phyloP scores from a whole-genome alignment of 305 asterid species.

The Lippia alba region DNA sequence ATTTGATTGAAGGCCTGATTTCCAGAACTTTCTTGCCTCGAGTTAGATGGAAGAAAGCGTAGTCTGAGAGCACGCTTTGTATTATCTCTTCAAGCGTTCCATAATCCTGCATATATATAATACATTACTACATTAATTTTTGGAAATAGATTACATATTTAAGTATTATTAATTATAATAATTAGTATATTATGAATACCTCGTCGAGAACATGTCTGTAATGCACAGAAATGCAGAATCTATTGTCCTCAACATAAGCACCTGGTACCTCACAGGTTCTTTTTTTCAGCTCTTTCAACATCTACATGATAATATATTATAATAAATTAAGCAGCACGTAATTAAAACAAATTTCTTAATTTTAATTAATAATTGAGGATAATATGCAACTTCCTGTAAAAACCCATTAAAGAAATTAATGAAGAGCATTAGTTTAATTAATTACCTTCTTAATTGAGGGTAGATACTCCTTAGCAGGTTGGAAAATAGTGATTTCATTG shows the following conservation, averaged over 20 bases:
- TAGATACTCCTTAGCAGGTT: constrained; percentile 79
- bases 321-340: no score
- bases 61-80: constrained; percentile 39
- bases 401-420: no score
- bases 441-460: constrained; percentile 67
- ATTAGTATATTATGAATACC: constrained; percentile 38
- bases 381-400: no score
- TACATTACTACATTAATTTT: no score
- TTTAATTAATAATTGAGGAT: no score
- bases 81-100: constrained; percentile 55
- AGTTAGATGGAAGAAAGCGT: constrained; percentile 58
- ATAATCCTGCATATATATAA: constrained; percentile 52
- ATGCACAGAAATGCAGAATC: constrained; percentile 85
- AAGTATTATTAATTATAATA: no score
- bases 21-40: constrained; percentile 83
- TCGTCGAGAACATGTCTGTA: constrained; percentile 70
- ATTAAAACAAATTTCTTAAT: no score
- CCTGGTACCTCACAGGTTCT: constrained; percentile 56
- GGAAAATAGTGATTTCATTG: constrained; percentile 62
- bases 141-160: background rate
- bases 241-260: constrained; percentile 78
- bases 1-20: constrained; percentile 75
- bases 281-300: constrained; percentile 56
- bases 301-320: constrained; percentile 37
- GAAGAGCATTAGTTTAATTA: background rate